Evolutionary conservation across 2,329 filamentous ascomycete genomes (phyloP), one percentile per base, ranked within the genome.

Genomic region (Alternaria brassicicola): DNA sequence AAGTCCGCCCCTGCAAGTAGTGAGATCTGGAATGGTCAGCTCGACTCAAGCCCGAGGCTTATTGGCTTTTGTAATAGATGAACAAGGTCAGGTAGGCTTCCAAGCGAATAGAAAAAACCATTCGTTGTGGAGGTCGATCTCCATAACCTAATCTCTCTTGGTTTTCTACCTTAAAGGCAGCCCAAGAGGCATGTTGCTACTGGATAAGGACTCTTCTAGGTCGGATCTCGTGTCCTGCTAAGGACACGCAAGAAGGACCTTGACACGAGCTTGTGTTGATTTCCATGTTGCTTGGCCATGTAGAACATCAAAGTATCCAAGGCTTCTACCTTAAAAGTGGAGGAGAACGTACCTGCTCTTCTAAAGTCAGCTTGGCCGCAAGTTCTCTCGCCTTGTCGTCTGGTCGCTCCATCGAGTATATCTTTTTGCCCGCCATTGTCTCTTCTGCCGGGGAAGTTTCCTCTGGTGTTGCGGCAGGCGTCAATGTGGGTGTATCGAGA

Each of bases 1-100:
- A 89, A 89, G 76, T 90, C 88, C 63, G 84, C 82, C 55, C 86
- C 86, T 55, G 77, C 75, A 33, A 79, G 65, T 17, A 79, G 58
- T 42, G 75, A 76, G 45, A 78, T 71, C 77, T 78, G 45, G 25
- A 41, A 52, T 46, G 41, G 61, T 77, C 59, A 76, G 72, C 54
- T 50, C 58, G 59, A 25, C 42, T 41, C 46, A 47, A 33, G 42
- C 47, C 57, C 46, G 54, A 47, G 53, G 33, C 52, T 49, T 23
- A 21, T 58, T 26, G 41, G 53, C 52, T 52, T 48, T 45, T 52
- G 51, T 55, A 41, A 53, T 61, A 61, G 53, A 57, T 49, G 42
- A 55, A 58, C 47, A 21, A 38, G 43, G 41, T 59, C 59, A 61
- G 52, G 55, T 36, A 52, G 49, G 38, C 28, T 33, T 15, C 7